Base-by-base conservation (phyloP, 768 basidiomycete genomes). In the Ramaria sp. region DNA sequence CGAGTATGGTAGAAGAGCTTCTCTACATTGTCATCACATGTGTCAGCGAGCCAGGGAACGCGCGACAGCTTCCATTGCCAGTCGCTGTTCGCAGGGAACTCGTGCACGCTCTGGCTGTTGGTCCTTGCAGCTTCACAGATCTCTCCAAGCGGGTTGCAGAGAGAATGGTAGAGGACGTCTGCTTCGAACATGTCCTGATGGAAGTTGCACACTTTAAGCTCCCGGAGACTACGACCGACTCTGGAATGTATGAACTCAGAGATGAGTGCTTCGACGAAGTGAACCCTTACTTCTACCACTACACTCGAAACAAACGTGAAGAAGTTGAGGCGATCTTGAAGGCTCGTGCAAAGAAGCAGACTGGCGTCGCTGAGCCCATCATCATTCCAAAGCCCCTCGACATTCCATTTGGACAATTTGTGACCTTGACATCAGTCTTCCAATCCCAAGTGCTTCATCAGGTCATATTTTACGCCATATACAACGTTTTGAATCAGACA, bases 271-370 rank as follows among this genome's bases (percentile, higher is more conserved):
- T 82, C 68, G 86, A 84, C 59, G 88, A 96, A 61, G 87, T 97
- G 61, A 88, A 97, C 64, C 93, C 94, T 0, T 96, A 93, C 72
- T 96, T 94, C 73, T 89, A 87, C 66, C 94, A 97, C 66, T 97
- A 96, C 68, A 86, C 90, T 15, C 78, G 94, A 41, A 98, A 98
- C 71, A 85, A 91, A 63, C 80, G 93, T 41, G 91, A 95, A 63
- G 90, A 93, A 66, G 95, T 91, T 24, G 91, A 93, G 64, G 80
- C 75, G 42, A 78, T 88, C 4, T 71, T 94, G 49, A 77, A 81
- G 59, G 78, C 75, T 49, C 76, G 89, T 45, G 63, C 84, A 52
- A 84, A 79, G 74, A 87, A 84, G 73, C 75, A 75, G 61, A 78
- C 76, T 0, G 80, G 82, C 49, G 70, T 77, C 45, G 66, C 73